These are phyloP conservation scores for Saposhnikovia divaricata DNA, from an alignment of 129 eudicot species.

Conservation along the genomic window DNA sequence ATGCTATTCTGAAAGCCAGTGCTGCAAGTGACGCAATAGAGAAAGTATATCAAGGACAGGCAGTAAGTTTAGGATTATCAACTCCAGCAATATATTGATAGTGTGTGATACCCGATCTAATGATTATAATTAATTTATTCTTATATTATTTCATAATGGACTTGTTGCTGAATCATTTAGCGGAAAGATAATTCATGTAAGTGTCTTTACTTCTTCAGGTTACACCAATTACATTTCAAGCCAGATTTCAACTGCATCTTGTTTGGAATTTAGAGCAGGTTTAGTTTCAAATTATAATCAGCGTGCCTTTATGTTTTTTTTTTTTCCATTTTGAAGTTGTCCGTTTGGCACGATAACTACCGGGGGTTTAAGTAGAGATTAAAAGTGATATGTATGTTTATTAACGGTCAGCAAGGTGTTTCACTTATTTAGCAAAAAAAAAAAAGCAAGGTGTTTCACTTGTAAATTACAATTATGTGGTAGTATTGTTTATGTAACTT, in stretches of 20 bases:
- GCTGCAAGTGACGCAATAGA: conserved; percentile 97
- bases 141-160: background rate
- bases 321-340: background rate
- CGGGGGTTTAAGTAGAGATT: background rate
- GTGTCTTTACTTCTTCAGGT: conserved; percentile 42
- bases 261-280: conserved; percentile 95
- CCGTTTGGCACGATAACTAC: background rate
- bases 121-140: background rate
- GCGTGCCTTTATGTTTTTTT: background rate
- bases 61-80: conserved; percentile 35
- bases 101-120: conserved; percentile 1
- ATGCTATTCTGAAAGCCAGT: conserved; percentile 84
- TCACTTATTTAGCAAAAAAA: too few relatives aligned
- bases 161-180: background rate
- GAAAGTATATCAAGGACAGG: conserved; percentile 82
- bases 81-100: background rate
- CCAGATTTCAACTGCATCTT: conserved; percentile 79
- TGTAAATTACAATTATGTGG: background rate
- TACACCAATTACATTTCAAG: conserved; percentile 74
- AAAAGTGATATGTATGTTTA: background rate
- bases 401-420: background rate
- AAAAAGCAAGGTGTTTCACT: background rate
- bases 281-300: conserved; percentile 6
- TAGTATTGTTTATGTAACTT: background rate
- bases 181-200: background rate